These are phyloP conservation scores for Xanthoconium stramineum DNA, from an alignment of 768 basidiomycete species.

Conservation along the genomic window DNA sequence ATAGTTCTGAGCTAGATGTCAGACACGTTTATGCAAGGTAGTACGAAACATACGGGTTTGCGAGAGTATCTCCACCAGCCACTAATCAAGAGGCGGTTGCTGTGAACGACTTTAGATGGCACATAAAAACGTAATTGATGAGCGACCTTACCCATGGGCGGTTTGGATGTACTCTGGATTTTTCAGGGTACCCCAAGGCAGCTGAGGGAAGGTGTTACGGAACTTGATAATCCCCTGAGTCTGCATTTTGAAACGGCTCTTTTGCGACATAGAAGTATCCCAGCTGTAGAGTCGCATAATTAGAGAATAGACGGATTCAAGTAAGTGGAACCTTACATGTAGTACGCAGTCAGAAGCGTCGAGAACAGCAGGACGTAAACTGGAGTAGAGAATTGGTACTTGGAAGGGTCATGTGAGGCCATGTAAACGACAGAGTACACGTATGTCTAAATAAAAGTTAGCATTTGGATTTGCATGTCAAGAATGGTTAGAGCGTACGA, in stretches of 20 bases:
- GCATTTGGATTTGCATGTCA: neutral
- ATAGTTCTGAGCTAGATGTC: conserved; percentile 62
- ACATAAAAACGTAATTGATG: neutral
- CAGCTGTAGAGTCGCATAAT: conserved; percentile 50
- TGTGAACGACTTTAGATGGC: conserved; percentile 26
- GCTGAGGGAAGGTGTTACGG: conserved; percentile 91
- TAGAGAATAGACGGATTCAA: neutral
- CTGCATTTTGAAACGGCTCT: conserved; percentile 97
- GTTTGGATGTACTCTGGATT: conserved; percentile 94
- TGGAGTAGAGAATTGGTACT: conserved; percentile 81
- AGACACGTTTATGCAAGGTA: neutral
- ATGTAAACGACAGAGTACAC: conserved; percentile 98
- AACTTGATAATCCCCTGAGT: conserved; percentile 81
- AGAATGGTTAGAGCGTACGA: conserved; percentile 51
- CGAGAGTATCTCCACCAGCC: conserved; percentile 95
- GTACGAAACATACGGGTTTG: conserved; percentile 66
- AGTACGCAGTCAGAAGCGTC: conserved; percentile 81
- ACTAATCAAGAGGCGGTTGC: conserved; percentile 85
- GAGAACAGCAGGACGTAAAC: conserved; percentile 71
- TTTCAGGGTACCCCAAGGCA: conserved; percentile 76
- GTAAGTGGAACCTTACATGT: conserved; percentile 51
- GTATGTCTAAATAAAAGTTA: conserved; percentile 61
- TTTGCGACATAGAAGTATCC: conserved; percentile 95
- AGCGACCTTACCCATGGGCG: conserved; percentile 68
- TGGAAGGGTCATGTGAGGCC: conserved; percentile 87